Conservation (phyloP, 2,329 filamentous ascomycete species). For the Hypoxylon sp. region DNA sequence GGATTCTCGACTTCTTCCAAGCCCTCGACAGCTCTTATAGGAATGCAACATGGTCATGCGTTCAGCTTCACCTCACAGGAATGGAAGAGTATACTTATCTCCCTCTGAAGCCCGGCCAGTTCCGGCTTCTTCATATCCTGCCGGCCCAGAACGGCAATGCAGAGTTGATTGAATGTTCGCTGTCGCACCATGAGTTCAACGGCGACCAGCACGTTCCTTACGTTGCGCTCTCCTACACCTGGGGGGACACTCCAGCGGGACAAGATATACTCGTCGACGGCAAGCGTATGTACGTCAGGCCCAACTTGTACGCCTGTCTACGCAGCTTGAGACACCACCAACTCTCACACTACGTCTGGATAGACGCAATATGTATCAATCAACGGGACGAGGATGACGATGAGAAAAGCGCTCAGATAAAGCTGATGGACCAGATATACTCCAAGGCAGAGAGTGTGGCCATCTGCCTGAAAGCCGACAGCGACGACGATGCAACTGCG, state of each 20-base stretch:
- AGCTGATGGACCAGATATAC: not conserved
- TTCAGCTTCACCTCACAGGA: not conserved
- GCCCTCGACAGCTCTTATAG: too few relatives aligned
- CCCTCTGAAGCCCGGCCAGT: not conserved
- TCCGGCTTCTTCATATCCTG: not conserved
- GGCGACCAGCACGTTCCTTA: not conserved
- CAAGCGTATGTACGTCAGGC: not conserved
- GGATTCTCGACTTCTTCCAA: not conserved
- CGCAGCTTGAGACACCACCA: not conserved
- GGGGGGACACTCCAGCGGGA: not conserved
- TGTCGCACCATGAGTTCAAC: conserved; percentile 2
- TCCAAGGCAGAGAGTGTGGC: not conserved
- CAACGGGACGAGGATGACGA: not conserved
- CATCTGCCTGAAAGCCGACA: not conserved
- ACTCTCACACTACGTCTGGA: not conserved
- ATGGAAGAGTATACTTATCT: not conserved
- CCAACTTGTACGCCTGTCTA: not conserved
- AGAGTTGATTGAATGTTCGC: conserved; percentile 1
- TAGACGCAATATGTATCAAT: not conserved
- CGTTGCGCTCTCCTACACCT: not conserved
- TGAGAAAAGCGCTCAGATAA: not conserved
- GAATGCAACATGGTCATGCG: too few relatives aligned
- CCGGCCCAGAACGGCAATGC: not conserved
- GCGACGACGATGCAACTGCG: not conserved
- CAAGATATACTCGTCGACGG: not conserved